These are phyloP conservation scores for Neurospora discreta DNA, from an alignment of 495 filamentous ascomycete species.

Conservation along the genomic window DNA sequence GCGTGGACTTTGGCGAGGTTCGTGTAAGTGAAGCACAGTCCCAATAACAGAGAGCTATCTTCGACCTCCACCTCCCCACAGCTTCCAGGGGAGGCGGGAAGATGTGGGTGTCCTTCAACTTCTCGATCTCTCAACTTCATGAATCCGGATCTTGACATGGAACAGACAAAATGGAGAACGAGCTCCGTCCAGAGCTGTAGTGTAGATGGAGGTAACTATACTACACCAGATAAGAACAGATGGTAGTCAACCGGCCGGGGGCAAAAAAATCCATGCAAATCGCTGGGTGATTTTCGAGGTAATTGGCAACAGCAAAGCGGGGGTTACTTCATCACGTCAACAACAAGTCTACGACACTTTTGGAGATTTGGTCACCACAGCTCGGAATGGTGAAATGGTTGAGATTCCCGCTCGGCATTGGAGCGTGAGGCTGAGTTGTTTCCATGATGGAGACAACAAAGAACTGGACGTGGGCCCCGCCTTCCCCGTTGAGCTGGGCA, in stretches of 20 bases:
- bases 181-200: background rate
- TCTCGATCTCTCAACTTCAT: background rate
- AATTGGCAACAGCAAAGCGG: background rate
- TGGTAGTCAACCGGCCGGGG: constrained; percentile 14
- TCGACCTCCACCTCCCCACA: background rate
- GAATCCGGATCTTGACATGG: background rate
- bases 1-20: background rate
- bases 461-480: constrained; percentile 2
- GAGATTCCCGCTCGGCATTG: background rate
- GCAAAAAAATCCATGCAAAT: background rate
- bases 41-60: background rate
- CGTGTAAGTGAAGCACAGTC: background rate
- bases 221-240: background rate
- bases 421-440: background rate
- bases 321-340: background rate
- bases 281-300: background rate
- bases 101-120: background rate
- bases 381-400: background rate
- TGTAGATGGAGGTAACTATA: no score
- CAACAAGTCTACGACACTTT: background rate
- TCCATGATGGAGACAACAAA: background rate
- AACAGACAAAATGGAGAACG: background rate
- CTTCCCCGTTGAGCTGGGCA: background rate
- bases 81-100: background rate
- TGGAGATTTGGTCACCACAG: background rate